Percentiles rank a stretch among this genome's conserved stretches.
These are phyloP conservation scores for Pseudonitzschia delicatissima DNA, from an alignment of 108 stramenopile species.

Conservation along the genomic window DNA sequence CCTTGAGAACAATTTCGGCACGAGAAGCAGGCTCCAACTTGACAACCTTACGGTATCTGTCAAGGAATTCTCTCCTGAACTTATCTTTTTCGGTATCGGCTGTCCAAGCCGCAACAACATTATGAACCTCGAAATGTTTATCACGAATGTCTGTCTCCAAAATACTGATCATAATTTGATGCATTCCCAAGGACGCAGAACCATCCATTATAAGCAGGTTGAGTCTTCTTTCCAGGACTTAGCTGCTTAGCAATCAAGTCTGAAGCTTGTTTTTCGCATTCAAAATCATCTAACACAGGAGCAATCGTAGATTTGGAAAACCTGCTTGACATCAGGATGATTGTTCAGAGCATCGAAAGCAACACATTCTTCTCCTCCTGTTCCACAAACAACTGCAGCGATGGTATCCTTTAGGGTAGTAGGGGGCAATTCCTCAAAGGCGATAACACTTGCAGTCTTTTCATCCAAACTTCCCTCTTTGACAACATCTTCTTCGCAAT, in stretches of 20 bases:
- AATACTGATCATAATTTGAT: conserved; percentile 34
- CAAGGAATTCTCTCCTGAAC: conserved; percentile 25
- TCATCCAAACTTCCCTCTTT: conserved; percentile 13
- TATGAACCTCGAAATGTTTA: not conserved
- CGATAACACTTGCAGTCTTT: conserved; percentile 11
- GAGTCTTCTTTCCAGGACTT: conserved; percentile 11
- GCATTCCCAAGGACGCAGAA: conserved; percentile 22
- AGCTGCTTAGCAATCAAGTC: conserved; percentile 3
- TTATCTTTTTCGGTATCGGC: conserved; percentile 1
- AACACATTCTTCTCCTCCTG: conserved; percentile 17
- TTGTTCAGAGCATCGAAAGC: conserved; percentile 20
- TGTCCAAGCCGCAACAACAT: conserved; percentile 12
- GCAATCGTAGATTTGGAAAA: conserved; percentile 22
- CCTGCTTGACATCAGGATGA: conserved; percentile 5
- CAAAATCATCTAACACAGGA: not conserved
- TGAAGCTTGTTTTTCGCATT: conserved; percentile 23
- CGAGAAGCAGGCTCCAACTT: conserved; percentile 20
- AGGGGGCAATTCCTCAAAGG: conserved; percentile 18
- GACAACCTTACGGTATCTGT: conserved; percentile 22
- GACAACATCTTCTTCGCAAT: conserved; percentile 22
- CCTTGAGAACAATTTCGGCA: conserved; percentile 21
- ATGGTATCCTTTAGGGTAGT: conserved; percentile 18
- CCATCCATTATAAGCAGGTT: conserved; percentile 38
- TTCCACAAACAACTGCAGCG: conserved; percentile 22
- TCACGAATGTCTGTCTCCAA: conserved; percentile 6